Conservation (phyloP, 2,329 filamentous ascomycete species). For the Pseudogymnoascus sp. region DNA sequence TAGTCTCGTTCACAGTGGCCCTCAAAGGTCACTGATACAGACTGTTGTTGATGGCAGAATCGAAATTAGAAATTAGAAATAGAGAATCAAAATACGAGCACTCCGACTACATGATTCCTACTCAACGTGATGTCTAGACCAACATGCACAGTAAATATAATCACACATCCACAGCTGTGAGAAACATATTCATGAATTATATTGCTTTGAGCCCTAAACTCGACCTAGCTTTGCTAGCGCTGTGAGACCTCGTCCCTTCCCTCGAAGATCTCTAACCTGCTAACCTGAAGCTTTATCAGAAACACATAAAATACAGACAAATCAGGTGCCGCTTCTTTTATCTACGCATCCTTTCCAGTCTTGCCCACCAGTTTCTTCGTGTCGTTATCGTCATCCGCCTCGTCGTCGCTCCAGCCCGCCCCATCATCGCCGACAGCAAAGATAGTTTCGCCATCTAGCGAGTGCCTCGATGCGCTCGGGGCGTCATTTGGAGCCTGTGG, state of each 20-base stretch:
- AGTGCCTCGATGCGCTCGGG: constrained; percentile 39
- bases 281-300: background rate
- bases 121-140: background rate
- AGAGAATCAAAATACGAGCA: background rate
- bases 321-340: constrained; percentile 8
- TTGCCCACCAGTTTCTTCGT: constrained; percentile 42
- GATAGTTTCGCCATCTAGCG: constrained; percentile 83
- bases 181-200: background rate
- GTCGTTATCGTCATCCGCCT: constrained; percentile 49
- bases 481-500: constrained; percentile 14
- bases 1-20: background rate
- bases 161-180: background rate
- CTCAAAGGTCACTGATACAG: background rate
- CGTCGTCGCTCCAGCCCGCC: constrained; percentile 70
- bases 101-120: background rate
- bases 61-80: background rate
- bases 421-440: constrained; percentile 84
- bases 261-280: background rate
- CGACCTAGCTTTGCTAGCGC: background rate
- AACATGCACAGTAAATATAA: background rate
- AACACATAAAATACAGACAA: constrained; percentile 7
- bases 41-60: background rate
- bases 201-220: constrained; percentile 1
- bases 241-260: background rate
- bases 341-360: constrained; percentile 9